Conservation (phyloP, 768 basidiomycete species). For the Lactarius tabidus region DNA sequence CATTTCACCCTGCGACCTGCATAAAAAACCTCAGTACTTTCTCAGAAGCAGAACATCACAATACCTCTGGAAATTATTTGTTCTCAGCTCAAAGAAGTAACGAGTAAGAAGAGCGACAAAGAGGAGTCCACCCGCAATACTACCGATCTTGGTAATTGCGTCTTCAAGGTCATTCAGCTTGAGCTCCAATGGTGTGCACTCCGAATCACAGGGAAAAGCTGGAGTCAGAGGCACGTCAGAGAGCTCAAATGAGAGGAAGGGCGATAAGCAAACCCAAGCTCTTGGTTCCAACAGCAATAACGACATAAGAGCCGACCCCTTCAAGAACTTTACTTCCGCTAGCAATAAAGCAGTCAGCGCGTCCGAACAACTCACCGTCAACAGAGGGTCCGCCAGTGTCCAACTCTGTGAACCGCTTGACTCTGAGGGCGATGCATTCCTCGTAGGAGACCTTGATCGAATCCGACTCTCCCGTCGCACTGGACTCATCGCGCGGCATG, state of each 20-base stretch:
- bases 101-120: conserved; percentile 87
- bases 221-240: conserved; percentile 3
- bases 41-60: not conserved
- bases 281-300: conserved; percentile 86
- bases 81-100: conserved; percentile 87
- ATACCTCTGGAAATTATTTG: conserved; percentile 51
- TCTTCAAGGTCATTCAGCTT: conserved; percentile 93
- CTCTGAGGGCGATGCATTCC: conserved; percentile 58
- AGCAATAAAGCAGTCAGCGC: conserved; percentile 88
- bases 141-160: conserved; percentile 89
- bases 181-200: conserved; percentile 88
- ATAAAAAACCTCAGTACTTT: conserved; percentile 1
- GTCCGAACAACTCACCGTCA: conserved; percentile 35
- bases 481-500: conserved; percentile 92
- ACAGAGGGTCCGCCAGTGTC: not conserved
- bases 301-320: conserved; percentile 68
- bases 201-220: conserved; percentile 83
- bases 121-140: conserved; percentile 74
- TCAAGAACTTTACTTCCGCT: conserved; percentile 92
- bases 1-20: conserved; percentile 69
- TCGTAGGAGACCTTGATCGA: conserved; percentile 78
- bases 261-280: conserved; percentile 71
- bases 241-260: not conserved
- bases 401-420: conserved; percentile 26
- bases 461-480: conserved; percentile 95